Base-by-base conservation (phyloP, 805 yeast genomes). In the Komagataella populi region DNA sequence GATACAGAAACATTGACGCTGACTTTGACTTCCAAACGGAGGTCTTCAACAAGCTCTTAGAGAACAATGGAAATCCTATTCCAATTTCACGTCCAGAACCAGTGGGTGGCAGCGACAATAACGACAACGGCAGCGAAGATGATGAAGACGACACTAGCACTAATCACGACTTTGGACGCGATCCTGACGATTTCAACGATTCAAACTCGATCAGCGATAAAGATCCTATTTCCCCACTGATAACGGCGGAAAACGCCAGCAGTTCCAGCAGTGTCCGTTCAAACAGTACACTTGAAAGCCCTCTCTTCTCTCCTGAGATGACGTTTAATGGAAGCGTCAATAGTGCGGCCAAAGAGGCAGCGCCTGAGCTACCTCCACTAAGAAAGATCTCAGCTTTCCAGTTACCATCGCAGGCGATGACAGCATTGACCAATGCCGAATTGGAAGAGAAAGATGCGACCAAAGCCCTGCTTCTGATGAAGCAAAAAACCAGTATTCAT, bases 1-100 rank as follows among this genome's bases (percentile, higher is more conserved):
- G 66, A 48, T 81, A 81, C 60, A 70, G 87, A 58, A 72, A 81
- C 57, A 73, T 81, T 47, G 83, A 79, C 50, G 66, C 65, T 47
- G 83, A 78, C 1, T 82, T 73, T 57, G 69, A 72, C 55, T 81
- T 81, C 57, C 70, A 70, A 52, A 30, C 39, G 39, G 63, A 63
- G 16, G 53, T 70, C 49, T 67, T 66, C 47, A 45, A 61, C 43
- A 56, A 60, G 43, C 54, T 65, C 23, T 59, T 62, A 57, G 53
- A 57, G 46, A 65, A 65, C 53, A 60, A 63, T 48, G 66, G 66
- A 5, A 52, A 63, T 48, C 67, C 68, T 39, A 54, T 62, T 22
- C 57, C 60, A 18, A 55, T 54, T 18, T 12, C 23, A 23, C 14
- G 4, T 3, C 20, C 48, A 23, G 46, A 10, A 4, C 12, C 14